Conservation (phyloP, 176 grass and related monocot genomes). For the Lolium rigidum region DNA sequence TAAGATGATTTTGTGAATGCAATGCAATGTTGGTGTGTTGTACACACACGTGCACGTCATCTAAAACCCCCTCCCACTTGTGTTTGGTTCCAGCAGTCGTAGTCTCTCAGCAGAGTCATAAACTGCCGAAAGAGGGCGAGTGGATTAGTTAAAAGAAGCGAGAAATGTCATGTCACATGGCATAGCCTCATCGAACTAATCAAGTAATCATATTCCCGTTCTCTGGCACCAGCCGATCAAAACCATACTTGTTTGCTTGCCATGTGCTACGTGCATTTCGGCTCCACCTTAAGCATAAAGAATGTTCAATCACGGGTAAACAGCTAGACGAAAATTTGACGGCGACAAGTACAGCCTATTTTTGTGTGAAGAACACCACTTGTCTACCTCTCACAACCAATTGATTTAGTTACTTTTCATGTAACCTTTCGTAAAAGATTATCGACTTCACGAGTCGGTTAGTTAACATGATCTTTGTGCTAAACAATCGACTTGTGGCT, state of each 20-base stretch:
- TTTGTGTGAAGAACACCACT: background rate
- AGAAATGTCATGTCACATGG: background rate
- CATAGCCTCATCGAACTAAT: background rate
- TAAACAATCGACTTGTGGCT: no score
- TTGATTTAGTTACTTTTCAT: background rate
- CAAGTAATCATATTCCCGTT: background rate
- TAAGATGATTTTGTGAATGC: background rate
- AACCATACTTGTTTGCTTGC: background rate
- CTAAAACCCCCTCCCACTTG: background rate
- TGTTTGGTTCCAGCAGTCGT: background rate
- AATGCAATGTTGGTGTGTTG: background rate
- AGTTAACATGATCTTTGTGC: no score
- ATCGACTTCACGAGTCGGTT: no score
- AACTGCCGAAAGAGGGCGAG: background rate
- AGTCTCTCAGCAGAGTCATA: background rate
- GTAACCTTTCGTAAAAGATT: background rate
- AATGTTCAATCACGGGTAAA: background rate
- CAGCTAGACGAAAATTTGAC: background rate
- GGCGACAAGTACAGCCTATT: background rate
- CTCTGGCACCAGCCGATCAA: background rate
- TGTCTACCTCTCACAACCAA: background rate
- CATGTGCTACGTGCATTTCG: background rate
- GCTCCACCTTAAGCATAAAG: constrained; percentile 11
- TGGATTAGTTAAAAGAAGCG: background rate
- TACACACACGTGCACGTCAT: constrained; percentile 5